Evolutionary conservation across 257 asterid species (phyloP), one percentile per base, ranked within the genome.

Genomic region (Haberlea rhodopensis): DNA sequence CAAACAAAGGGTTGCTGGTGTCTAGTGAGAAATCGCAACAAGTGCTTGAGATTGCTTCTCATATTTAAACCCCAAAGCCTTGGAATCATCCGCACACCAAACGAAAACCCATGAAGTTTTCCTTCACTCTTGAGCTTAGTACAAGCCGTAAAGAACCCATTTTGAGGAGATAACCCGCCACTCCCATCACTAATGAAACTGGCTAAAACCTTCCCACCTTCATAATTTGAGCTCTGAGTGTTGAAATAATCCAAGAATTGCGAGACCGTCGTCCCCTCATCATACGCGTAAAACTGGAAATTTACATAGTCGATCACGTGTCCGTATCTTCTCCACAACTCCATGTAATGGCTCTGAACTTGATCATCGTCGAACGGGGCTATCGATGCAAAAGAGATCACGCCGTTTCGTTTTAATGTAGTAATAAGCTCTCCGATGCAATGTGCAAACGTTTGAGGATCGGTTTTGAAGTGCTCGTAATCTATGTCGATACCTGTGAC

Each of bases 21-120:
- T n/a, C 26, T 70, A 78, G n/a, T 78, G 73, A 4, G 75, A 52
- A 60, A 72, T 72, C 10, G 77, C 71, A 43, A 80, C 10, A 10
- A 80, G 70, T n/a, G n/a, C n/a, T n/a, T n/a, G n/a, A n/a, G n/a
- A n/a, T n/a, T n/a, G n/a, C n/a, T n/a, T n/a, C n/a, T n/a, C n/a
- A n/a, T n/a, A n/a, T n/a, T n/a, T n/a, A n/a, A n/a, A 90, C 0
- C 81, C 86, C 25, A 70, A 49, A 1, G 75, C 77, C 67, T 80
- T 82, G 1, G 96, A 90, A 72, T 85, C 95, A 72, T 87, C 97
- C 7, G 96, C 97, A 29, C 80, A 77, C 97, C 97, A 87, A 21
- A 85, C 84, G 52, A 90, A 87, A 9, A 90, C 34, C 97, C 97
- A 22, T 60, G 60, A 6, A 90, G 88, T 8, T 77, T 73, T 8